Conservation (phyloP, 1,284 basidiomycete genomes). For the Hemileia vastatrix region DNA sequence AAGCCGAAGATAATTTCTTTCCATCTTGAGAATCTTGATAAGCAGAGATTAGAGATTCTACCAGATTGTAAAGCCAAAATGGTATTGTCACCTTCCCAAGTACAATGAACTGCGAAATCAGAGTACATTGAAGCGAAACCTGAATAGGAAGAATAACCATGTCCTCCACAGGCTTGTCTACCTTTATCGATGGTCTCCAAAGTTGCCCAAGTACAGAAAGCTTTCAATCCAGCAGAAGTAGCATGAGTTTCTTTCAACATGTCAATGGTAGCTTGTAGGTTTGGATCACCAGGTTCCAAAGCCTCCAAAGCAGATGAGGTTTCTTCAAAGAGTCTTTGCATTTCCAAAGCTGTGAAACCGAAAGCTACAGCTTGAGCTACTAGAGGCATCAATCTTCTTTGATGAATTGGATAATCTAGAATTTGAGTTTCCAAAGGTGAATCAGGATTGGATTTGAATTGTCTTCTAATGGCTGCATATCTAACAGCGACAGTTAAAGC, state of each 20-base stretch:
- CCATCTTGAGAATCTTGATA: constrained; percentile 50
- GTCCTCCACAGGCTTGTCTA: constrained; percentile 51
- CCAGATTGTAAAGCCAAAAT: constrained; percentile 52
- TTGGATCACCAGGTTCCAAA: constrained; percentile 48
- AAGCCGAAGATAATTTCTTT: constrained; percentile 48
- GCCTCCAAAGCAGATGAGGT: constrained; percentile 51
- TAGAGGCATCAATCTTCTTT: constrained; percentile 52
- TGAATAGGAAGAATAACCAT: constrained; percentile 54
- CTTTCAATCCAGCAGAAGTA: constrained; percentile 53
- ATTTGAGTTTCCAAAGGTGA: constrained; percentile 52
- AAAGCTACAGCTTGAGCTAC: constrained; percentile 52
- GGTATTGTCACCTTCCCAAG: constrained; percentile 53
- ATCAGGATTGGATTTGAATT: constrained; percentile 51
- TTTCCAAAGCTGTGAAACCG: constrained; percentile 48
- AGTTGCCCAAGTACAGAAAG: constrained; percentile 49
- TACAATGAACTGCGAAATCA: constrained; percentile 51
- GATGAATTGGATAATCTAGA: constrained; percentile 54
- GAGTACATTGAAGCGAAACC: constrained; percentile 51
- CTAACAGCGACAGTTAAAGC: constrained; percentile 52
- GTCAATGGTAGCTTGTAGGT: constrained; percentile 45
- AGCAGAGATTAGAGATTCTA: constrained; percentile 49
- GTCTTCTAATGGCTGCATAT: constrained; percentile 52
- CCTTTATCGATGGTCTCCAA: constrained; percentile 53
- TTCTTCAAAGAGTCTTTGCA: constrained; percentile 46
- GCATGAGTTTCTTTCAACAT: constrained; percentile 55